Percentiles rank a stretch among this genome's conserved stretches.
Conservation (phyloP, 2,329 filamentous ascomycete genomes). For the Ophiostoma himal-ulmi region DNA sequence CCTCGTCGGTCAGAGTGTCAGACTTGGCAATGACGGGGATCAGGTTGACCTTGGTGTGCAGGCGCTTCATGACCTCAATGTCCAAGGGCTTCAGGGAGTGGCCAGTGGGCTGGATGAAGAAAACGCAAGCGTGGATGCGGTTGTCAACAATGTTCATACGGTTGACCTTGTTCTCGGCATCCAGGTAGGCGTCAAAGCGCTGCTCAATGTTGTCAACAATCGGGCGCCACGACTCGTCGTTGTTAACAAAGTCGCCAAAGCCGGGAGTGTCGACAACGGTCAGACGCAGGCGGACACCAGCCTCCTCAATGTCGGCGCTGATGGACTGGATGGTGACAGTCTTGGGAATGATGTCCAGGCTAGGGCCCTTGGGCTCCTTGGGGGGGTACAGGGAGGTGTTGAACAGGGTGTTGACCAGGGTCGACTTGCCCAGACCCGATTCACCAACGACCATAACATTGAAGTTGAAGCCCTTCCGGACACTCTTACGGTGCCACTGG, state of each 20-base stretch:
- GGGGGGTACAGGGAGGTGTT: constrained; percentile 98
- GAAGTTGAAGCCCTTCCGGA: constrained; percentile 99
- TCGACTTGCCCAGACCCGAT: constrained; percentile 98
- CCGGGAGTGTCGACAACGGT: constrained; percentile 97
- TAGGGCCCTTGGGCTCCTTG: constrained; percentile 96
- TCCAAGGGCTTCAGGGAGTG: constrained; percentile 98
- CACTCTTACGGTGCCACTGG: constrained; percentile 99
- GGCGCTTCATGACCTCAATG: constrained; percentile 97
- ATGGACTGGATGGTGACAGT: constrained; percentile 92
- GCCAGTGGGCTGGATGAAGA: constrained; percentile 98
- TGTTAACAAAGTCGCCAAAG: constrained; percentile 99
- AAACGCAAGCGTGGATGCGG: constrained; percentile 96
- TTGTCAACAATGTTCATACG: constrained; percentile 99
- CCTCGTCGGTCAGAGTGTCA: constrained; percentile 95
- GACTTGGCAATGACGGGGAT: constrained; percentile 99
- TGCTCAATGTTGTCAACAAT: constrained; percentile 99
- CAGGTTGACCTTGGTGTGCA: constrained; percentile 99
- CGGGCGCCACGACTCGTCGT: constrained; percentile 97
- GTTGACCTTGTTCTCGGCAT: constrained; percentile 99
- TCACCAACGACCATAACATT: constrained; percentile 99
- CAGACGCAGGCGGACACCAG: constrained; percentile 88
- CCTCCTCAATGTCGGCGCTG: constrained; percentile 96
- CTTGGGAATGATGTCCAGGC: constrained; percentile 97
- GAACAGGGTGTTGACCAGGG: constrained; percentile 97
- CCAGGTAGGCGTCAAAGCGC: constrained; percentile 95